phyloP scores from a whole-genome alignment of 495 filamentous ascomycete species.

The Corynascus novoguineensis region DNA sequence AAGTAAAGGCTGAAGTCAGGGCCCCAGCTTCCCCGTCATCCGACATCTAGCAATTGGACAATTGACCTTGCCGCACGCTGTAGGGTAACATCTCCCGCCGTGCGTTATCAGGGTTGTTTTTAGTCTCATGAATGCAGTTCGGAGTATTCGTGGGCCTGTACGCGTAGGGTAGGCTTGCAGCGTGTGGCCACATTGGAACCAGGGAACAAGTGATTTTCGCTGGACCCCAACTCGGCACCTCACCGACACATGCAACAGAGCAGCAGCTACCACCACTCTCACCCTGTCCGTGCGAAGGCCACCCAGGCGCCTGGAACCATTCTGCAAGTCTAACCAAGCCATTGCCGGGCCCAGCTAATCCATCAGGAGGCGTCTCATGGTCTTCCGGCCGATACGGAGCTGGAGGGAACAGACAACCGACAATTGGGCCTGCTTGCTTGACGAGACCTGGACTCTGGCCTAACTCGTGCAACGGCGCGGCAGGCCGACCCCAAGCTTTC shows the following conservation, averaged over 20 bases:
- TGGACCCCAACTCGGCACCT: conserved; percentile 4
- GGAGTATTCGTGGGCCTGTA: no score
- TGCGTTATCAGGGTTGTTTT: not conserved
- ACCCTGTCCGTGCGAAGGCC: not conserved
- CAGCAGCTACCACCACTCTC: not conserved
- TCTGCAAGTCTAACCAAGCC: no score
- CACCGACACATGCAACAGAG: not conserved
- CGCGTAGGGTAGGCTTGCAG: no score
- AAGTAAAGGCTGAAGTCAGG: conserved; percentile 2
- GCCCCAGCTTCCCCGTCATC: not conserved
- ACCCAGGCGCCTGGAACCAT: not conserved
- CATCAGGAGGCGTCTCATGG: not conserved
- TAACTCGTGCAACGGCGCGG: not conserved
- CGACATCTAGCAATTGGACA: conserved; percentile 1
- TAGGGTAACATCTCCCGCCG: conserved; percentile 15
- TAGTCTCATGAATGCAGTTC: no score
- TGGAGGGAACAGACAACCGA: not conserved
- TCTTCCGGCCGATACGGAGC: conserved; percentile 5
- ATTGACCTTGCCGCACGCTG: not conserved
- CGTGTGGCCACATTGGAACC: not conserved
- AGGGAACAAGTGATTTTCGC: not conserved
- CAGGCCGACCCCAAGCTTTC: not conserved
- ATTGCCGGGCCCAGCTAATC: not conserved
- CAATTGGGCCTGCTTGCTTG: not conserved
- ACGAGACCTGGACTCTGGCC: not conserved